phyloP scores from a whole-genome alignment of 176 grass and related monocot genomes.

The Juncus inflexus region DNA sequence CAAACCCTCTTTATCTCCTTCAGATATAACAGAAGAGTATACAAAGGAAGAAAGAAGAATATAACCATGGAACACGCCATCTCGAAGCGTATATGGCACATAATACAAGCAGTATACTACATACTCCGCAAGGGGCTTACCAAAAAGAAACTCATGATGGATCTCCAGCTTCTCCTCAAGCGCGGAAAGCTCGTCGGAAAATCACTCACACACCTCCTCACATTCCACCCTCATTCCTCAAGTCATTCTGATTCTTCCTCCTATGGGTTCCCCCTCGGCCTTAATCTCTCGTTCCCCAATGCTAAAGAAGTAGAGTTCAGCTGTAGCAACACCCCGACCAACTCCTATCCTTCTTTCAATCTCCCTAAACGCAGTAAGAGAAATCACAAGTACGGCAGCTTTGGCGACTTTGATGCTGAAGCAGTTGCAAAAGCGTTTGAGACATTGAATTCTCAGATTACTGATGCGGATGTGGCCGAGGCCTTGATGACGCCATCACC shows the following conservation, averaged over 20 bases:
- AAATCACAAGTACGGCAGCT: background rate
- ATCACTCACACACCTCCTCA: conserved; percentile 44
- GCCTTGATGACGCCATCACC: conserved; percentile 44
- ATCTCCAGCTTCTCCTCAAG: conserved; percentile 64
- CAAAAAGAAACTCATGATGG: conserved; percentile 70
- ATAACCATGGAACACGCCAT: conserved; percentile 46
- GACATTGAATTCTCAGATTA: conserved; percentile 43
- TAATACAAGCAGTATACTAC: conserved; percentile 61
- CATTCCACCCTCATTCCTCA: conserved; percentile 15
- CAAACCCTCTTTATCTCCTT: conserved; percentile 10
- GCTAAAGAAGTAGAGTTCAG: conserved; percentile 80
- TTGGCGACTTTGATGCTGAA: conserved; percentile 32
- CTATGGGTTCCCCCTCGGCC: conserved; percentile 17
- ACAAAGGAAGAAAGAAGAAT: background rate
- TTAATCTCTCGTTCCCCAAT: conserved; percentile 24
- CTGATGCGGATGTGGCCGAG: background rate
- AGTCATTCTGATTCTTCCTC: background rate
- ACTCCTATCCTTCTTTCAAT: conserved; percentile 28
- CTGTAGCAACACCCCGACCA: conserved; percentile 66
- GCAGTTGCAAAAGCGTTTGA: conserved; percentile 56
- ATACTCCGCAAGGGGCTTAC: conserved; percentile 71
- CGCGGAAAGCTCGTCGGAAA: conserved; percentile 66
- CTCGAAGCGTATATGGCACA: conserved; percentile 45
- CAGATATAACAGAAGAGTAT: background rate
- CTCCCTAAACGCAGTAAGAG: conserved; percentile 21